Percentiles rank a stretch among this genome's conserved stretches.
These are phyloP conservation scores for Phytophthora nicotianae DNA, from an alignment of 352 stramenopile genomes.

Conservation along the genomic window DNA sequence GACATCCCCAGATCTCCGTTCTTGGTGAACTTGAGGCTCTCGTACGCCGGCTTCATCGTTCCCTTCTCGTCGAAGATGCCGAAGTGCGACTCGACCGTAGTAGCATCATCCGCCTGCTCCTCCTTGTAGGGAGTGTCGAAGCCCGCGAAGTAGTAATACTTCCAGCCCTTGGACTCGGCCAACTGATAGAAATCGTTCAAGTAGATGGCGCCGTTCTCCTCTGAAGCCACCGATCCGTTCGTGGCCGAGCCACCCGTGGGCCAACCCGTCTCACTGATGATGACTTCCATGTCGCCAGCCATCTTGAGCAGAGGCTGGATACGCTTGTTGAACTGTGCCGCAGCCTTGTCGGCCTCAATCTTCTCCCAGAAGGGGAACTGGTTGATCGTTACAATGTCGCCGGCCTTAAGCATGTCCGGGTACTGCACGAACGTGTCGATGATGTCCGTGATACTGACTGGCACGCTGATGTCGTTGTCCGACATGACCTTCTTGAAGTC, in stretches of 20 bases:
- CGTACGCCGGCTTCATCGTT: conserved; percentile 70
- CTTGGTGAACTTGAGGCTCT: conserved; percentile 60
- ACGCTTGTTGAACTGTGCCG: conserved; percentile 72
- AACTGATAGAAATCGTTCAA: conserved; percentile 82
- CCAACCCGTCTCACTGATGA: conserved; percentile 88
- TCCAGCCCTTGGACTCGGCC: conserved; percentile 65
- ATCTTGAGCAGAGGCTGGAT: conserved; percentile 71
- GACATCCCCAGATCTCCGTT: conserved; percentile 28
- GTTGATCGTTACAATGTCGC: conserved; percentile 85
- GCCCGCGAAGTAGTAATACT: conserved; percentile 90
- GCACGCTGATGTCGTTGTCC: conserved; percentile 58
- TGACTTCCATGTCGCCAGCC: conserved; percentile 72
- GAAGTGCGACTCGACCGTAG: conserved; percentile 78
- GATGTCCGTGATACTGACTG: conserved; percentile 84
- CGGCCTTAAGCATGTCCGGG: conserved; percentile 73
- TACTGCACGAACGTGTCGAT: conserved; percentile 78
- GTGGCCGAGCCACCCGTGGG: conserved; percentile 60
- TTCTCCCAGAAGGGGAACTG: conserved; percentile 89
- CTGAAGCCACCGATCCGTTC: conserved; percentile 64
- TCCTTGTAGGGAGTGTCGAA: conserved; percentile 87
- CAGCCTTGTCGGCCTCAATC: conserved; percentile 57
- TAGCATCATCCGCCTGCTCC: conserved; percentile 45
- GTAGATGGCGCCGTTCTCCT: conserved; percentile 65
- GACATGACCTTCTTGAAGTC: conserved; percentile 77
- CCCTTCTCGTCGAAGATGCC: conserved; percentile 72